These are phyloP conservation scores for Hypholoma fasciculare DNA, from an alignment of 768 basidiomycete genomes.

Conservation along the genomic window DNA sequence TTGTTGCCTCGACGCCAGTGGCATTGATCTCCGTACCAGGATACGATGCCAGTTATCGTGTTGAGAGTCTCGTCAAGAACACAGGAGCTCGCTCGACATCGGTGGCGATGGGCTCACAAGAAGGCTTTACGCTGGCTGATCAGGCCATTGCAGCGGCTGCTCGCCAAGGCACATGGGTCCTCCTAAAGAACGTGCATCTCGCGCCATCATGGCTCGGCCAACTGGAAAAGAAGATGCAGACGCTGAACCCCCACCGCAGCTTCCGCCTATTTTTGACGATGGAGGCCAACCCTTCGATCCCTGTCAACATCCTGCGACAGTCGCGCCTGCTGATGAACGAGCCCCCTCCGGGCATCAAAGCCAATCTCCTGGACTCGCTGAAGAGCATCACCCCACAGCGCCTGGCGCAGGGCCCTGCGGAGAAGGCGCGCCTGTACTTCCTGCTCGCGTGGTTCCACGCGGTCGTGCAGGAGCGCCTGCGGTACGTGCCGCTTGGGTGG, in stretches of 20 bases:
- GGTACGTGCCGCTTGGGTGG: slow-evolving; percentile 96
- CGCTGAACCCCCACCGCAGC: slow-evolving; percentile 80
- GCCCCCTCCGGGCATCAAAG: slow-evolving; percentile 95
- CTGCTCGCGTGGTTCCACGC: slow-evolving; percentile 99
- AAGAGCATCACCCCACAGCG: slow-evolving; percentile 70
- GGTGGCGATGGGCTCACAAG: slow-evolving; percentile 98
- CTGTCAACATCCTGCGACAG: slow-evolving; percentile 94
- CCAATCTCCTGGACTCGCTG: slow-evolving; percentile 91
- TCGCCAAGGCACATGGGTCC: slow-evolving; percentile 92
- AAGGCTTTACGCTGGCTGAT: slow-evolving; percentile 95
- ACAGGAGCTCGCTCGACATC: slow-evolving; percentile 78
- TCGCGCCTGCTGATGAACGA: slow-evolving; percentile 99
- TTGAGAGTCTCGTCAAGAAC: slow-evolving; percentile 83
- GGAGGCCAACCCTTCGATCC: slow-evolving; percentile 94
- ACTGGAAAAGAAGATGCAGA: slow-evolving; percentile 95
- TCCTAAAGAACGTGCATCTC: slow-evolving; percentile 96
- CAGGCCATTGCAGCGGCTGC: slow-evolving; percentile 94
- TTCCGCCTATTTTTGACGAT: slow-evolving; percentile 98
- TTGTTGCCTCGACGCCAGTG: slow-evolving; percentile 78
- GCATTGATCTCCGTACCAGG: slow-evolving; percentile 93
- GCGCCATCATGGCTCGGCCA: slow-evolving; percentile 95
- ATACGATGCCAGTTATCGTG: slow-evolving; percentile 97
- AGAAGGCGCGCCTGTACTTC: slow-evolving; percentile 94
- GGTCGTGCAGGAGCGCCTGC: slow-evolving; percentile 92
- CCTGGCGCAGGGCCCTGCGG: slow-evolving; percentile 83